phyloP scores from a whole-genome alignment of 2,329 filamentous ascomycete species.

The Albifimbria verrucaria region DNA sequence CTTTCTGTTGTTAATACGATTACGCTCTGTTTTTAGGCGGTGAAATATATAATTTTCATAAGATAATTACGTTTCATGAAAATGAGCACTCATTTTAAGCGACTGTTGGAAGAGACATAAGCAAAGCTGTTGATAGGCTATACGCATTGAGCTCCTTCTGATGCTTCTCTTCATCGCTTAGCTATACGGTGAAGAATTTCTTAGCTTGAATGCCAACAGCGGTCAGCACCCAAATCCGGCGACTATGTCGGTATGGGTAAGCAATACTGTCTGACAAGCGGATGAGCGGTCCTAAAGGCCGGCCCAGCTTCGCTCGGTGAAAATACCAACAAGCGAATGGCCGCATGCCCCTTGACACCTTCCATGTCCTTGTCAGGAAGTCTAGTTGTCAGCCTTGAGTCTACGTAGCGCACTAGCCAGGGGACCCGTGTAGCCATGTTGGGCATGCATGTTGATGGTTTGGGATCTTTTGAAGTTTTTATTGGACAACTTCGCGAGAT shows the following conservation, averaged over 20 bases:
- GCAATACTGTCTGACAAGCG: not conserved
- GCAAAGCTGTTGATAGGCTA: no score
- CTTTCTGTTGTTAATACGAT: not conserved
- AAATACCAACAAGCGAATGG: not conserved
- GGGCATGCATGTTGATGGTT: not conserved
- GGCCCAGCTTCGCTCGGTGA: not conserved
- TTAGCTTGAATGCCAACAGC: not conserved
- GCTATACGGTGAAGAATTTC: not conserved
- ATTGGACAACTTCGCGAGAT: not conserved
- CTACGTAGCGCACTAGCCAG: not conserved
- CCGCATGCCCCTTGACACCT: not conserved
- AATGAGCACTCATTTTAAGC: not conserved
- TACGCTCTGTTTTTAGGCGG: not conserved
- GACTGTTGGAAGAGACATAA: not conserved
- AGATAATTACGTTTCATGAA: not conserved
- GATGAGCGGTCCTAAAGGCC: not conserved
- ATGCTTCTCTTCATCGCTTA: not conserved
- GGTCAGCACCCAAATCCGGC: not conserved
- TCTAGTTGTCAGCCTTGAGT: not conserved
- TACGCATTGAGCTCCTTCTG: not conserved
- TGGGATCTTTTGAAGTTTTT: not conserved
- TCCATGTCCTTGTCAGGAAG: not conserved
- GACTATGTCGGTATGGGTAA: not conserved
- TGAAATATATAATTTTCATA: not conserved
- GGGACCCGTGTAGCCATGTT: not conserved